Evolutionary conservation across 768 basidiomycete species (phyloP), one percentile per base, ranked within the genome.

Genomic region (Phallus indusiatus): DNA sequence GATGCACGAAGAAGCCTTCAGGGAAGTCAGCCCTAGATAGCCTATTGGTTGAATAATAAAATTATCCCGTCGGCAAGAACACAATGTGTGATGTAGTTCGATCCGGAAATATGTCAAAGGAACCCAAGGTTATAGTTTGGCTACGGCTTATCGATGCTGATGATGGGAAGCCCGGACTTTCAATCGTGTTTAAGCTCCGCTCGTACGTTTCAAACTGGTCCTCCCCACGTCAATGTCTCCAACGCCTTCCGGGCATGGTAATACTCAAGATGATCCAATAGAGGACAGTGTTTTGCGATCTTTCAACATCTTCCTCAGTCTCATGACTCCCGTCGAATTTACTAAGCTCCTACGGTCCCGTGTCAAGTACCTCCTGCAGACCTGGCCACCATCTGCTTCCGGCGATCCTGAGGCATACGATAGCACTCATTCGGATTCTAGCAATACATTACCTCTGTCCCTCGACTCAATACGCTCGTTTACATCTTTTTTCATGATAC

Each of bases 191-290:
- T 16, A 53, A 52, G 14, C 57, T 59, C 57, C 57, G 57, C 50
- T 28, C 17, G 34, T 59, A 48, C 33, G 18, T 35, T 24, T 35
- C 57, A 37, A 48, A 46, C 48, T 42, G 57, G 50, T 59, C 49
- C 24, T 59, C 49, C 50, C 57, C 48, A 59, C 57, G 57, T 59
- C 57, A 59, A 59, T 59, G 57, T 18, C 48, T 16, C 35, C 57
- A 33, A 35, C 47, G 33, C 20, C 33, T 42, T 51, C 49, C 17
- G 24, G 18, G 22, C 52, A 48, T 28, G 50, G n/a, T 42, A 51
- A 21, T 48, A n/a, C 16, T 28, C 21, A 18, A 14, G 20, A 48
- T 48, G 46, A 52, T n/a, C 52, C 50, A 16, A 28, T 48, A 11
- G 52, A 42, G 21, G 22, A 34, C 28, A 37, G 37, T 20, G 12